Percentiles rank a stretch among this genome's conserved stretches.
Evolutionary conservation across 768 basidiomycete genomes (phyloP).

Genomic region (Russula ochroleuca): DNA sequence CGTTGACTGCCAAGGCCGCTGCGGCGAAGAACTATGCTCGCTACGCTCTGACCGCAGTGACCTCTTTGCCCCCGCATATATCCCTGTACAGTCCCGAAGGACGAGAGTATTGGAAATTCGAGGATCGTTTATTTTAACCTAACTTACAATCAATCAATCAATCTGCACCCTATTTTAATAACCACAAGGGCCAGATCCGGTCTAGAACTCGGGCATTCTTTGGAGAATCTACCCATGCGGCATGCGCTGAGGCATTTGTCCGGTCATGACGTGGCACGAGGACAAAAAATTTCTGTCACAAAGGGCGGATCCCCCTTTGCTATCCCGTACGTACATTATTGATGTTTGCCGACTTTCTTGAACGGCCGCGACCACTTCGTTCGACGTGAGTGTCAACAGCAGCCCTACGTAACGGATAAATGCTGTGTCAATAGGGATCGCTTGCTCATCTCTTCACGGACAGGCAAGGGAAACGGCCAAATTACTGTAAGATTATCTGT

Average conservation of each 20-base stretch:
- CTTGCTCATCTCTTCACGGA: too few relatives aligned
- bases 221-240: not conserved
- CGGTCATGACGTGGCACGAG: not conserved
- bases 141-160: not conserved
- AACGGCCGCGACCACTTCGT: too few relatives aligned
- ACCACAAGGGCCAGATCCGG: not conserved
- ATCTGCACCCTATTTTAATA: not conserved
- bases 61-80: not conserved
- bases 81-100: not conserved
- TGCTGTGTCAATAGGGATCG: too few relatives aligned
- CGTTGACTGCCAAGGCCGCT: not conserved
- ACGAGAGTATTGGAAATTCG: constrained; percentile 5
- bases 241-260: not conserved
- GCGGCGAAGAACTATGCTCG: not conserved
- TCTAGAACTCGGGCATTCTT: not conserved
- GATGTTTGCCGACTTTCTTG: too few relatives aligned
- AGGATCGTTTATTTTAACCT: not conserved
- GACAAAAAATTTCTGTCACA: not conserved
- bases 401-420: too few relatives aligned
- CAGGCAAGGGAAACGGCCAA: too few relatives aligned
- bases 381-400: too few relatives aligned
- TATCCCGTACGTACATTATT: too few relatives aligned
- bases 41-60: not conserved
- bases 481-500: too few relatives aligned
- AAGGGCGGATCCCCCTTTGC: not conserved